Evolutionary conservation across 176 grass and related monocot genomes (phyloP).

Genomic region (Oryza longistaminata): DNA sequence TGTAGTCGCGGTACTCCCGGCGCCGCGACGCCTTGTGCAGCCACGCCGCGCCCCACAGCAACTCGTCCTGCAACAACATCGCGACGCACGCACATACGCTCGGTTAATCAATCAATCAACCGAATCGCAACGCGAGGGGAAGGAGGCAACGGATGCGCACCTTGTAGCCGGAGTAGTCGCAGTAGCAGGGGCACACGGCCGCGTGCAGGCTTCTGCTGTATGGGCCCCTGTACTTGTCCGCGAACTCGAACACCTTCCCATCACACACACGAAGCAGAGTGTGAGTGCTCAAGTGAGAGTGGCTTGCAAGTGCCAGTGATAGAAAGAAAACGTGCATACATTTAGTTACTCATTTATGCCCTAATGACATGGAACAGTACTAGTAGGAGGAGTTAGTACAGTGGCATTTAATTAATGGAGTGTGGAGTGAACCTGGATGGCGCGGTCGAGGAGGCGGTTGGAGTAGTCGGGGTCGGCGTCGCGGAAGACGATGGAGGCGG

Average conservation of each 20-base stretch:
- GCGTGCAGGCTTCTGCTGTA: slow-evolving; percentile 75
- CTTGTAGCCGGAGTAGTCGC: slow-evolving; percentile 79
- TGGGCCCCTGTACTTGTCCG: slow-evolving; percentile 63
- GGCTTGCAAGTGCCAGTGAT: background rate
- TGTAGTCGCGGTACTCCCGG: slow-evolving; percentile 74
- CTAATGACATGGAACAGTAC: background rate
- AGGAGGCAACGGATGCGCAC: background rate
- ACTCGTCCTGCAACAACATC: slow-evolving; percentile 66
- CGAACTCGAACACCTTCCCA: slow-evolving; percentile 79
- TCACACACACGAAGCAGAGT: background rate
- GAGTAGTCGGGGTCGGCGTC: slow-evolving; percentile 59
- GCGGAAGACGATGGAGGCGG: slow-evolving; percentile 80
- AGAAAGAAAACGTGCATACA: background rate
- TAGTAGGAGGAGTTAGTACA: too few species aligned
- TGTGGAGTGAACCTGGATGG: slow-evolving; percentile 13
- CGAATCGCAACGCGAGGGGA: background rate
- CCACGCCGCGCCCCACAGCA: slow-evolving; percentile 95
- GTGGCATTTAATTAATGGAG: too few species aligned
- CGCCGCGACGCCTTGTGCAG: slow-evolving; percentile 74
- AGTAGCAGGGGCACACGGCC: slow-evolving; percentile 94
- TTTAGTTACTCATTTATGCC: background rate
- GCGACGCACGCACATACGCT: background rate
- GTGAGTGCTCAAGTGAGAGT: background rate
- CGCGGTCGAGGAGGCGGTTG: slow-evolving; percentile 65
- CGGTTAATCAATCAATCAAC: background rate